Conservation (phyloP, 371 early-diverging fungal species). For the Mucor racemosus region DNA sequence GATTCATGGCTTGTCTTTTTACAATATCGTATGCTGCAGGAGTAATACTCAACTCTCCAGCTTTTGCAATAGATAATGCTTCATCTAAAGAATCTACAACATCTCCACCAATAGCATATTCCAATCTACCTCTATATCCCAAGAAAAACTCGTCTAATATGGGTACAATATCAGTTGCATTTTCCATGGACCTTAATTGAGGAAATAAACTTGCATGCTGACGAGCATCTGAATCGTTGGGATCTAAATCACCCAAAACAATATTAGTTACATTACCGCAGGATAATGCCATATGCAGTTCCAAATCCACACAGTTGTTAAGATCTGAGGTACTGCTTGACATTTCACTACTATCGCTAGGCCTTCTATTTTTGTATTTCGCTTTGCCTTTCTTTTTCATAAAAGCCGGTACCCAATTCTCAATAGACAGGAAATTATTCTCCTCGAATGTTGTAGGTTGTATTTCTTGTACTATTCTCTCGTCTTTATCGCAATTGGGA, state of each 20-base stretch:
- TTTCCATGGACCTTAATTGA: neutral
- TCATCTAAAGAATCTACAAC: conserved; percentile 56
- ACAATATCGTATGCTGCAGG: conserved; percentile 47
- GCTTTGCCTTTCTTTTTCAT: conserved; percentile 6
- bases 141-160: conserved; percentile 14
- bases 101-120: conserved; percentile 64
- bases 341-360: conserved; percentile 13
- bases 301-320: conserved; percentile 45
- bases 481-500: neutral
- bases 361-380: conserved; percentile 4
- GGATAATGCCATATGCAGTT: conserved; percentile 61
- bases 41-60: conserved; percentile 62
- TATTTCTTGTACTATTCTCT: neutral
- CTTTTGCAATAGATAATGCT: conserved; percentile 58
- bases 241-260: conserved; percentile 46
- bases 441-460: conserved; percentile 9
- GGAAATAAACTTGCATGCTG: neutral
- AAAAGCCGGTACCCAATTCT: conserved; percentile 16
- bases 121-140: conserved; percentile 47
- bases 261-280: conserved; percentile 63
- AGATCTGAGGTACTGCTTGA: neutral
- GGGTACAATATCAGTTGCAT: neutral
- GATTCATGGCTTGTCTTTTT: conserved; percentile 34
- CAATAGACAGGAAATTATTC: neutral
- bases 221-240: conserved; percentile 3